Conservation (phyloP, 176 grass and related monocot genomes). For the Tuctoria greenei region DNA sequence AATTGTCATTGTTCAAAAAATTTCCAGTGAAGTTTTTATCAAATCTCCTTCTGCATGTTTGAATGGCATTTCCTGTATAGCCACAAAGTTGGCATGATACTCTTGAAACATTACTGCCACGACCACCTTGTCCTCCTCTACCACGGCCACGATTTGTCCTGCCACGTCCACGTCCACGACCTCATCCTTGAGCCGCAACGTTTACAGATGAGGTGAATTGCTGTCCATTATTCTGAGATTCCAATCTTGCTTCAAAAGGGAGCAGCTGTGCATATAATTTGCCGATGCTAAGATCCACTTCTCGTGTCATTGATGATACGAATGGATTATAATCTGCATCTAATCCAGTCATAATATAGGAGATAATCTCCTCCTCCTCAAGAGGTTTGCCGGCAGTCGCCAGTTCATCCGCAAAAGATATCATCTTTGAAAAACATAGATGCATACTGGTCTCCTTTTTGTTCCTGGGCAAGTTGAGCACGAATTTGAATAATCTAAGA, state of each 20-base stretch:
- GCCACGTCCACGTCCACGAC: too few relatives aligned
- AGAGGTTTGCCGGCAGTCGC: neutral
- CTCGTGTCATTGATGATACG: neutral
- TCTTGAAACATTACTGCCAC: too few relatives aligned
- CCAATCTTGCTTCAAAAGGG: neutral
- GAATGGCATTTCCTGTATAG: too few relatives aligned
- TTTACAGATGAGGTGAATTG: neutral
- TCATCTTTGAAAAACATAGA: neutral
- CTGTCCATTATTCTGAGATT: neutral
- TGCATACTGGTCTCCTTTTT: neutral
- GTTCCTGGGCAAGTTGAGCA: neutral
- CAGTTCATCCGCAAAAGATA: neutral
- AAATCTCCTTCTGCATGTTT: too few relatives aligned
- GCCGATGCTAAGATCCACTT: neutral
- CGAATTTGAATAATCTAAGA: neutral
- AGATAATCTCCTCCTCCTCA: neutral
- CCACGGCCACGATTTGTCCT: too few relatives aligned
- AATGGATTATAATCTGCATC: neutral
- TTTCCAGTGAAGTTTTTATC: too few relatives aligned
- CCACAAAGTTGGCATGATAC: too few relatives aligned
- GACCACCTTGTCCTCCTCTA: too few relatives aligned
- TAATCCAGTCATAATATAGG: neutral
- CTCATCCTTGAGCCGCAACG: too few relatives aligned
- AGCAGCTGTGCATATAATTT: neutral
- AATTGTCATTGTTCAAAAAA: too few relatives aligned